Base-by-base conservation (phyloP, 148 eudicot species). In the Drosera capensis region DNA sequence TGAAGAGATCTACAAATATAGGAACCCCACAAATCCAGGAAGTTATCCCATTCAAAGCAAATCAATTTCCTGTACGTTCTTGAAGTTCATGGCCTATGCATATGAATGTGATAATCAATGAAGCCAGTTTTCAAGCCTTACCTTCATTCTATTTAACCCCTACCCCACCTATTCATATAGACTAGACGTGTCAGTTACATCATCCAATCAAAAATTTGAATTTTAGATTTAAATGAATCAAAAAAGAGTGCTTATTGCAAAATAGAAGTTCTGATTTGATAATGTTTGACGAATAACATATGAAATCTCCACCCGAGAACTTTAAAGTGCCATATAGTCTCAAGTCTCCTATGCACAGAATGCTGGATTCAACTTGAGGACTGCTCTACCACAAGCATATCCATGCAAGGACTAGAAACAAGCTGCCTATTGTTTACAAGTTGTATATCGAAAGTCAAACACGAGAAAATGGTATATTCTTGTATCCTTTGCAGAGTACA, bases 81-180 rank as follows among this genome's bases (percentile, higher is more conserved):
- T 16, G 20, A 16, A 2, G 31, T 28, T 28, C 31, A 28, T 28
- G 31, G 9, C 31, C 31, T 6, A 5, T 28, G 7, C 5, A 0
- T 11, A 5, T 28, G 31, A 28, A 28, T 43, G 46, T 43, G 22
- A 46, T 37, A 47, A 35, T 18, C n/a, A 8, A 35, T 47, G 25
- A 48, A 48, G 40, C 34, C 37, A 64, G 38, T 12, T 31, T 11
- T 31, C 14, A 31, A 31, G 37, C 37, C n/a, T 38, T 14, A 6
- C 9, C 9, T 28, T 28, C 31, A 28, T 28, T 28, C 9, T 28
- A 28, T 28, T n/a, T n/a, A n/a, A n/a, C n/a, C n/a, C n/a, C n/a
- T n/a, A n/a, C n/a, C 31, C 9, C 31, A 28, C 9, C 4, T 9
- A 28, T 28, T 3, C 31, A 28, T 28, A 28, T 28, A 28, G n/a